Evolutionary conservation across 768 basidiomycete species (phyloP).

Genomic region (Gautieria morchelliformis): DNA sequence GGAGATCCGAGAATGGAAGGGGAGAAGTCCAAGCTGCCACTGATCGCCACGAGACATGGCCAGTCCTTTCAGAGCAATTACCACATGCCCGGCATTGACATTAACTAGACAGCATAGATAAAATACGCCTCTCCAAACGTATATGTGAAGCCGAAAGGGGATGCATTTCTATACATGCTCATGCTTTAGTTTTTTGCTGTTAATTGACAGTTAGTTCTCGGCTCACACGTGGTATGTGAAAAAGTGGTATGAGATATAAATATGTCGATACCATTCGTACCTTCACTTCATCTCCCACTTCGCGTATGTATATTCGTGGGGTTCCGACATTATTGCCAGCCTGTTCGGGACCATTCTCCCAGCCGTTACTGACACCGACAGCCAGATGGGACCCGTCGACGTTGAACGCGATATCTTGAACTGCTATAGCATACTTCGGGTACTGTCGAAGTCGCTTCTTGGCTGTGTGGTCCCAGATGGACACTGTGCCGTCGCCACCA

Average conservation of each 20-base stretch:
- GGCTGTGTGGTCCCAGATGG: conserved; percentile 94
- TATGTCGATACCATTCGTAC: conserved; percentile 27
- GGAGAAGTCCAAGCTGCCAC: background rate
- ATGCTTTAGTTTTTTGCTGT: conserved; percentile 5
- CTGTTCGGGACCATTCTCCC: conserved; percentile 71
- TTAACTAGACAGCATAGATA: background rate
- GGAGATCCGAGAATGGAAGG: background rate
- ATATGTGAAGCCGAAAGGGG: background rate
- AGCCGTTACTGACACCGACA: conserved; percentile 80
- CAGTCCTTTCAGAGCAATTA: background rate
- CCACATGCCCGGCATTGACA: background rate
- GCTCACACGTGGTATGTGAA: background rate
- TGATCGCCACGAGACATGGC: background rate
- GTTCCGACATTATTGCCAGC: conserved; percentile 56
- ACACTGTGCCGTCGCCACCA: conserved; percentile 89
- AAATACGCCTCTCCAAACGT: background rate
- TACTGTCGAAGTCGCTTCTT: conserved; percentile 93
- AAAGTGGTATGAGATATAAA: background rate
- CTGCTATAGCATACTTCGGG: conserved; percentile 62
- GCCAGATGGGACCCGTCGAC: conserved; percentile 76
- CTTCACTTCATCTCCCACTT: conserved; percentile 71
- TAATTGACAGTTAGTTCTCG: background rate
- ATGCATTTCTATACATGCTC: background rate
- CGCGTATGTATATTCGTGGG: conserved; percentile 52
- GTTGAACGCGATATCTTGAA: conserved; percentile 78